Evolutionary conservation across 116 monocot species (phyloP), one percentile per base, ranked within the genome.

Genomic region (Trichopus zeylanicus): DNA sequence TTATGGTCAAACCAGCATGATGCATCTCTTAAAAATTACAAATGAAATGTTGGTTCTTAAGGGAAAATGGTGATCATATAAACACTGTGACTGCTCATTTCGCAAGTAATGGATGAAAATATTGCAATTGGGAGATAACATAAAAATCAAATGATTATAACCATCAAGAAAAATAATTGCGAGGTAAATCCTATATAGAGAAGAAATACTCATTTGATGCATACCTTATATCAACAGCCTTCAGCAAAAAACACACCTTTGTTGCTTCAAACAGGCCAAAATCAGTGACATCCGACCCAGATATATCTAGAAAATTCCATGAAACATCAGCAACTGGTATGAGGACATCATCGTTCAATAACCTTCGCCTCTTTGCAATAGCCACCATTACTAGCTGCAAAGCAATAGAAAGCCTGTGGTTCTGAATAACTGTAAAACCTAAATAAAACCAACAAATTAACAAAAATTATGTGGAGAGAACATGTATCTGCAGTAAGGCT

Each of bases 221-320:
- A 75, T 78, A 91, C 97, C 97, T 91, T 62, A 91, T 82, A 78
- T 97, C 97, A 70, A 90, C 56, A 73, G 97, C 81, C 47, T 56
- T 51, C 30, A 97, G 69, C 53, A 70, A 73, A 38, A 61, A 62
- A 64, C 91, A 97, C 18, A 69, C 59, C 26, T 78, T 64, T 67
- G 91, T 72, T 9, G 69, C 82, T 73, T 65, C 72, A 53, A 56
- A 52, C 25, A 97, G 68, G 28, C 91, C 87, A 70, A 56, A 9
- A 60, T 97, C 97, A 63, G 84, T 80, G 32, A 85, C 73, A 77
- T 77, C 73, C 66, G 87, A 91, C 16, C 87, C 87, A 69, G 97
- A 91, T 19, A 97, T 55, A 77, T 97, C 97, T 46, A 97, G 73
- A 65, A 73, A 51, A 26, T 80, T 73, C 97, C 97, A 97, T 31